phyloP scores from a whole-genome alignment of 1,284 basidiomycete species.

The Malassezia psittaci region DNA sequence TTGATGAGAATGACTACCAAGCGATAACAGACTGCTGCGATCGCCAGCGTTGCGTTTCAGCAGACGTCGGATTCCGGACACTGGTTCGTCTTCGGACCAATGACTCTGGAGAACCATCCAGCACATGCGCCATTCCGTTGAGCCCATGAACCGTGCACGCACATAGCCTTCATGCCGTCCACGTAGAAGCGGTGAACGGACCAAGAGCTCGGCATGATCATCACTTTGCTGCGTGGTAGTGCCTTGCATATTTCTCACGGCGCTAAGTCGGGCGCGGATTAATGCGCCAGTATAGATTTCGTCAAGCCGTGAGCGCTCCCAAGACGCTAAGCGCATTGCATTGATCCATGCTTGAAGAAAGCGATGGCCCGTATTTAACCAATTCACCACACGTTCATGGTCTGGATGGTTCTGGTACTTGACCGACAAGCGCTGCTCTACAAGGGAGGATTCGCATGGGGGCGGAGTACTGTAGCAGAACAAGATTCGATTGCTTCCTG shows the following conservation, averaged over 20 bases:
- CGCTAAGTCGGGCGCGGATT: conserved; percentile 52
- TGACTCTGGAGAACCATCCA: conserved; percentile 64
- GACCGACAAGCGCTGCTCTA: conserved; percentile 29
- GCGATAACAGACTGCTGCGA: conserved; percentile 28
- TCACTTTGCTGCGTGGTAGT: conserved; percentile 10
- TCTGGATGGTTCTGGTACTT: conserved; percentile 30
- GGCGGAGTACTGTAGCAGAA: conserved; percentile 54
- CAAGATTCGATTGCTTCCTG: conserved; percentile 77
- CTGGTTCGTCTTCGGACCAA: conserved; percentile 26
- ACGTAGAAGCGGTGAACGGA: conserved; percentile 47
- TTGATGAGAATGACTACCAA: conserved; percentile 12
- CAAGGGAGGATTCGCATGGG: conserved; percentile 30
- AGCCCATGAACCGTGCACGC: conserved; percentile 77
- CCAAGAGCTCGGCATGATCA: conserved; percentile 7
- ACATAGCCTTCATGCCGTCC: conserved; percentile 87
- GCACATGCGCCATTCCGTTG: conserved; percentile 87
- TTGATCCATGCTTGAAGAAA: conserved; percentile 61
- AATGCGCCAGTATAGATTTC: conserved; percentile 96
- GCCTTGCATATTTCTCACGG: conserved; percentile 22
- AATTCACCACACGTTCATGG: conserved; percentile 37
- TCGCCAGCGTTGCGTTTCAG: conserved; percentile 22
- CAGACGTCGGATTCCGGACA: conserved; percentile 29
- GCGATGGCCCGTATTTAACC: conserved; percentile 36
- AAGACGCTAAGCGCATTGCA: conserved; percentile 76
- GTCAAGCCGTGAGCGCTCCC: conserved; percentile 90